Evolutionary conservation across 176 grass and related monocot species (phyloP), one percentile per base, ranked within the genome.

Genomic region (Carex scoparia): DNA sequence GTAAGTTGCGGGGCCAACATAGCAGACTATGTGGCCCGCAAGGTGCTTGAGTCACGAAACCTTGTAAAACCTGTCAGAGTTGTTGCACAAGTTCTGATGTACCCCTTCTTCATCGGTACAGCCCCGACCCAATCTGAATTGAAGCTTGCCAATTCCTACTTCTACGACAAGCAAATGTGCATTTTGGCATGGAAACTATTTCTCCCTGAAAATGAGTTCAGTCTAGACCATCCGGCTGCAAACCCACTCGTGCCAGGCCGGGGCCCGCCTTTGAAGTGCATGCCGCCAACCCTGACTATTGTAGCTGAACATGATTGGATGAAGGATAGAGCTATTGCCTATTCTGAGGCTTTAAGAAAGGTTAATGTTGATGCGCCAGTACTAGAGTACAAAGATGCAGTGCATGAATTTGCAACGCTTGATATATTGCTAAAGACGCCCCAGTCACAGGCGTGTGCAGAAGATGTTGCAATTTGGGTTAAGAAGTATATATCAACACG

Each of bases 401-500:
- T 93, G 10, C 91, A 93, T 79, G 91, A 93, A 59, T 93, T 93
- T 82, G 91, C 91, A 46, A 93, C 88, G 0, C 75, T 93, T 15
- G 91, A 93, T 27, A 81, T 87, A 37, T 40, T 93, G 66, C 54
- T 93, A 60, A 90, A 85, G 69, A 93, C 86, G 0, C 88, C 88
- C 0, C 91, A 87, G 79, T 86, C 91, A 44, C 89, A 86, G 68
- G 91, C 91, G 13, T 93, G 91, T 16, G 81, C 88, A 31, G 91
- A 93, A 54, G 91, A 93, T 79, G 90, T 93, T 18, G 86, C 89
- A 12, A 93, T 93, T 85, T 93, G 91, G 91, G 86, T 93, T 67
- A 93, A 93, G 86, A 93, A 93, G 75, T 90, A 93, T 86, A 93
- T 93, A 62, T 90, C 91, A 80, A 79, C 89, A 46, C 88, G 91